Base-by-base conservation (phyloP, 2,329 filamentous ascomycete species). In the Didymella arachidicola region DNA sequence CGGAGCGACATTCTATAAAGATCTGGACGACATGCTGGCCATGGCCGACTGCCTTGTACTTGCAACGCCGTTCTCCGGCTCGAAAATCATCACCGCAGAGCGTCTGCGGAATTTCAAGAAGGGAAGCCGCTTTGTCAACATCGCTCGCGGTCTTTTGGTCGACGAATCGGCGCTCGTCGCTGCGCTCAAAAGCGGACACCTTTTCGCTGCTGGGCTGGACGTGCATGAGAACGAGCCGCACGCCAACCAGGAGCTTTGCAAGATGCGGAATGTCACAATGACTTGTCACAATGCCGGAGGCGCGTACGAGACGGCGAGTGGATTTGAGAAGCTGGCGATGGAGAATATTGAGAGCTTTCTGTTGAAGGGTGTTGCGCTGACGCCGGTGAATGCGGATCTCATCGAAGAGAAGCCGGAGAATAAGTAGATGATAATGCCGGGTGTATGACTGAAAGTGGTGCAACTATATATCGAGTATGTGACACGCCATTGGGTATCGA, bases 211-310 rank as follows among this genome's bases (percentile, higher is more conserved):
- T 16, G 48, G 39, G 4, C 7, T 51, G 5, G 27, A 51, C 27
- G 27, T 43, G 8, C 38, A 43, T 34, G 48, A 34, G 19, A 34
- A 51, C 7, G 48, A 51, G n/a, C 39, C 48, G 2, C 18, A 34
- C n/a, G 29, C 34, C 16, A 26, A 43, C 49, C 65, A 59, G 2
- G 62, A 80, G 32, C 72, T 89, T 56, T 77, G 75, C 57, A 69
- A 34, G 70, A 78, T 64, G 75, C 60, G 73, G 1, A 81, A 81
- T 61, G 84, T 84, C 0, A 81, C 87, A 76, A 70, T 90, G 51
- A 86, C 87, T 16, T 85, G 85, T 53, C 88, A 90, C 70, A 89
- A 89, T 64, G 88, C 87, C 1, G 87, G 87, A 0, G 86, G 86
- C 2, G 88, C 87, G 29, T 80, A 89, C 16, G 86, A 89, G 72